Evolutionary conservation across 495 filamentous ascomycete genomes (phyloP).

Genomic region (Tuber brumale): DNA sequence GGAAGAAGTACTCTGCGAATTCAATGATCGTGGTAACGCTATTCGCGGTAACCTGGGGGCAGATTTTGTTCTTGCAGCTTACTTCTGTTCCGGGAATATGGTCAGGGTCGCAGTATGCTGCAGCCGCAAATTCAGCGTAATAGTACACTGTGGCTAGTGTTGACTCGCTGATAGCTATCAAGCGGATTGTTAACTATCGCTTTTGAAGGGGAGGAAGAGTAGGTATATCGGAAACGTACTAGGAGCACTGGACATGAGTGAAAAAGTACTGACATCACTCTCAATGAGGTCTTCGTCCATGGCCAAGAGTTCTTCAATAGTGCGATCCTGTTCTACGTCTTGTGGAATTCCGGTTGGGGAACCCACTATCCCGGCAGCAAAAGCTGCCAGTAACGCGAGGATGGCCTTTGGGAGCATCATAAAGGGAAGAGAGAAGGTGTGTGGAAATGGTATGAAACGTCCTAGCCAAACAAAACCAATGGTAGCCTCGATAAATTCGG

Average conservation of each 20-base stretch:
- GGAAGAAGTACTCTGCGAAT: slow-evolving; percentile 55
- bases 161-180: neutral
- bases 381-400: neutral
- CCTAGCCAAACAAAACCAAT: neutral
- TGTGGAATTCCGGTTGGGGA: neutral
- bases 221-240: neutral
- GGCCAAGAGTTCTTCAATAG: neutral
- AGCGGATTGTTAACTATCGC: slow-evolving; percentile 20
- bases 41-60: slow-evolving; percentile 55
- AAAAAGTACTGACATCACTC: neutral
- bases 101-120: slow-evolving; percentile 60
- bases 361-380: neutral
- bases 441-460: neutral
- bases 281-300: neutral
- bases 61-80: slow-evolving; percentile 54
- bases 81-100: slow-evolving; percentile 47
- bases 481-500: neutral
- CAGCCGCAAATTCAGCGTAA: slow-evolving; percentile 63
- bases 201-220: neutral
- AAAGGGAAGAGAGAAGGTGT: neutral
- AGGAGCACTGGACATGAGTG: neutral
- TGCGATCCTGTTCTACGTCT: neutral
- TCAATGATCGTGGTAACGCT: slow-evolving; percentile 52
- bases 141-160: slow-evolving; percentile 48
- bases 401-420: neutral